phyloP scores from a whole-genome alignment of 2,329 filamentous ascomycete species.

The Ophiostoma sp. region DNA sequence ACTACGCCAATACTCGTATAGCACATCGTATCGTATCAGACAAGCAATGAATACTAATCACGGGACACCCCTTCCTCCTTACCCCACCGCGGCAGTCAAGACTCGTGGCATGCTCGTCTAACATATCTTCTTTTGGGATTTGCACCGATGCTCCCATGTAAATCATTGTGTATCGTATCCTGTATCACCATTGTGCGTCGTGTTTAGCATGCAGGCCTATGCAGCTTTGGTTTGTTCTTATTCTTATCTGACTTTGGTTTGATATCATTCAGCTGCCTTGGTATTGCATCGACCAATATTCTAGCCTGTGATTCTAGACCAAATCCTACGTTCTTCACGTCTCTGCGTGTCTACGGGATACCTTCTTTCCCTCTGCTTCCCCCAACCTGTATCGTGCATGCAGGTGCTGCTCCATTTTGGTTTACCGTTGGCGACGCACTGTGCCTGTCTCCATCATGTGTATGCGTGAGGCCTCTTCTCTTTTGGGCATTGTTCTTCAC shows the following conservation, averaged over 20 bases:
- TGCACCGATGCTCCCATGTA: not conserved
- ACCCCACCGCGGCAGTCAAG: not conserved
- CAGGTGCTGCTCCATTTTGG: constrained; percentile 1
- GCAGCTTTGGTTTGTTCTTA: not conserved
- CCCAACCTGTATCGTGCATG: not conserved
- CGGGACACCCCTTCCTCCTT: no score
- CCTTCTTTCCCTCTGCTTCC: not conserved
- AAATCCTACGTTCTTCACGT: not conserved
- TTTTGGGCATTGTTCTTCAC: not conserved
- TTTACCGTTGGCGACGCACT: not conserved
- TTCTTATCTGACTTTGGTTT: no score
- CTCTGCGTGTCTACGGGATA: not conserved
- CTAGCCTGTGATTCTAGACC: not conserved
- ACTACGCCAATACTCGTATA: no score
- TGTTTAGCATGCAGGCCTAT: no score
- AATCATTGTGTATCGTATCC: not conserved
- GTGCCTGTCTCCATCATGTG: not conserved
- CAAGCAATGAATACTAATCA: no score
- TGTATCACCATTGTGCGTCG: no score
- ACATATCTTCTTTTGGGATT: not conserved
- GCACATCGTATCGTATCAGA: no score
- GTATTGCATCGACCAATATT: not conserved
- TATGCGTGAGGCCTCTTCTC: not conserved
- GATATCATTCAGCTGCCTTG: not conserved
- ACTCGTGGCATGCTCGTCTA: not conserved